A percentile compares a stretch with the other conserved stretches of the same genome.
phyloP scores from a whole-genome alignment of 257 asterid genomes.

The Gentiana dahurica region DNA sequence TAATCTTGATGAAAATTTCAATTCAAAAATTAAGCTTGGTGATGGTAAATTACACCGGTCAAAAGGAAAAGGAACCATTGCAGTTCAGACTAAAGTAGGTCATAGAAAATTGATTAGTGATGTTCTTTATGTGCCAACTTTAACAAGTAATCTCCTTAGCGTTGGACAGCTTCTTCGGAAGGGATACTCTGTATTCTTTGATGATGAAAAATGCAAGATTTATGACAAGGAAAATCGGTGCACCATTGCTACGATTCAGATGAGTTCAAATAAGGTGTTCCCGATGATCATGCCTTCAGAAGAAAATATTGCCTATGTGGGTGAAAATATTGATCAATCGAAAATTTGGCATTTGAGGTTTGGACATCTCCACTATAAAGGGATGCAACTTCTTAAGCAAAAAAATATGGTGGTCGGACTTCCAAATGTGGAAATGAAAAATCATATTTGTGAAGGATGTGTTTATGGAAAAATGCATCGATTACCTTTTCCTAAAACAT shows the following conservation, averaged over 20 bases:
- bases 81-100: background rate
- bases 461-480: background rate
- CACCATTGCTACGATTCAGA: background rate
- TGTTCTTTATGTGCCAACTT: background rate
- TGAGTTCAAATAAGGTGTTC: background rate
- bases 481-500: background rate
- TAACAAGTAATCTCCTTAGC: background rate
- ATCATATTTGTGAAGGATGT: background rate
- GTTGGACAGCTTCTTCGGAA: background rate
- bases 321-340: background rate
- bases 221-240: background rate
- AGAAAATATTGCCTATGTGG: background rate
- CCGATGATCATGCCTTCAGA: background rate
- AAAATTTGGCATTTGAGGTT: background rate
- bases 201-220: too few species aligned
- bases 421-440: background rate
- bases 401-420: background rate
- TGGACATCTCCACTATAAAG: too few species aligned
- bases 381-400: background rate
- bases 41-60: background rate
- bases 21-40: background rate
- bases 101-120: background rate
- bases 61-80: conserved; percentile 9
- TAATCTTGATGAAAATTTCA: background rate
- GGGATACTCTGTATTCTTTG: background rate